Evolutionary conservation across 192 early-diverging fungal genomes (phyloP), one percentile per base, ranked within the genome.

Genomic region (Coemansia interrupta): DNA sequence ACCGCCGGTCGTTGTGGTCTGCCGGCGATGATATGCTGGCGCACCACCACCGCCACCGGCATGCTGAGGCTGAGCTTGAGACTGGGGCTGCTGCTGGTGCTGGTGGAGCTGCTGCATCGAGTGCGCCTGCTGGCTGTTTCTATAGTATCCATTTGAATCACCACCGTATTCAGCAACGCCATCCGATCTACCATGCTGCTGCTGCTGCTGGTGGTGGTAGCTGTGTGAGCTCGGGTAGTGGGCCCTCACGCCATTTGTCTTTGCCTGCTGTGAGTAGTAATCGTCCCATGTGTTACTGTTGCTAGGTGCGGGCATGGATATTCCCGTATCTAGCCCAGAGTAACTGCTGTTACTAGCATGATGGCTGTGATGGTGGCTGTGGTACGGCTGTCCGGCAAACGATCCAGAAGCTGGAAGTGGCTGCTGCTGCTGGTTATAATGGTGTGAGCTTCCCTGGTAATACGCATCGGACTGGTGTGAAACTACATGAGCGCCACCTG

Each of bases 281-380:
- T 54, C 53, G 29, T 36, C 38, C 36, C 53, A 38, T 4, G 23
- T 38, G 38, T 22, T 54, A 40, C 53, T 54, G 53, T 19, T 38
- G 36, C 53, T 54, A n/a, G 53, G 53, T 7, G 53, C 36, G 12
- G 53, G 53, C 53, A 54, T 54, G 10, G 53, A 54, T 54, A 54
- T 54, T 19, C 53, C 53, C n/a, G 53, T 18, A 54, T 54, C 53
- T 18, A 54, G 22, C 1, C 53, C 53, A 17, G 53, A 54, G 53
- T 54, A 54, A 54, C 53, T 54, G 53, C 53, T 54, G 22, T 54
- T 54, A 40, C 53, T 54, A 14, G 53, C 53, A 22, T 54, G 22
- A 6, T 38, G 50, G 5, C 18, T 23, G 12, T 60, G 46, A 20
- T 48, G 45, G 28, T 45, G 58, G 58, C 43, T 39, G 18, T 60